Conservation (phyloP, 768 basidiomycete species). For the Rhizopogon roseolus region DNA sequence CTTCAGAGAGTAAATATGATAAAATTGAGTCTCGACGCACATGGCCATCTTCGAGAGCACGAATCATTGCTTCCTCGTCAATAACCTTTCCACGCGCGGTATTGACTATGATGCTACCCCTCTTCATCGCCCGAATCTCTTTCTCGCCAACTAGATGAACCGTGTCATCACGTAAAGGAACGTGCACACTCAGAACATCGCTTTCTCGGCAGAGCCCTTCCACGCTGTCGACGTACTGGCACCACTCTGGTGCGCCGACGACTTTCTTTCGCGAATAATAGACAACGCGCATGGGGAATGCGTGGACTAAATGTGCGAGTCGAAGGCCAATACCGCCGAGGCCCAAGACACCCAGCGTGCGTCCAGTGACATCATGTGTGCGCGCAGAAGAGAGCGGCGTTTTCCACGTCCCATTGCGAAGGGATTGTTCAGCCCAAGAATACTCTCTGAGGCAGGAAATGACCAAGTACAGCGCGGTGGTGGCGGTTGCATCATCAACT, state of each 20-base stretch:
- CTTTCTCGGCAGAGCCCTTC: slow-evolving; percentile 60
- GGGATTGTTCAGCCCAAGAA: slow-evolving; percentile 52
- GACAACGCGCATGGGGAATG: slow-evolving; percentile 86
- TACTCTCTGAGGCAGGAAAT: slow-evolving; percentile 76
- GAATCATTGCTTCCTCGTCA: slow-evolving; percentile 83
- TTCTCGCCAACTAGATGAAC: slow-evolving; percentile 68
- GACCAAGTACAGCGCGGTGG: slow-evolving; percentile 79
- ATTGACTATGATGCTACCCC: slow-evolving; percentile 75
- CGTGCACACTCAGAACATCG: slow-evolving; percentile 84
- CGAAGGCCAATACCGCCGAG: slow-evolving; percentile 74
- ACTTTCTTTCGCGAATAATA: slow-evolving; percentile 68
- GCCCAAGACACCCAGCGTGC: slow-evolving; percentile 70
- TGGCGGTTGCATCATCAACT: slow-evolving; percentile 89
- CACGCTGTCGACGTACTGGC: slow-evolving; percentile 68
- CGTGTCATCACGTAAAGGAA: slow-evolving; percentile 75
- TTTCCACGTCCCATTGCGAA: slow-evolving; percentile 59
- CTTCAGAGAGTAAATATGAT: neutral
- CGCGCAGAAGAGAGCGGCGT: slow-evolving; percentile 38
- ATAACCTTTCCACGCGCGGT: slow-evolving; percentile 90
- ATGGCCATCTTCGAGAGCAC: slow-evolving; percentile 81
- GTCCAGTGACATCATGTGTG: slow-evolving; percentile 61
- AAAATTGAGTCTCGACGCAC: slow-evolving; percentile 39
- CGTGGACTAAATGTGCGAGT: slow-evolving; percentile 64
- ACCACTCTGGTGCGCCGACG: slow-evolving; percentile 61
- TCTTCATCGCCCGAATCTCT: slow-evolving; percentile 74